phyloP scores from a whole-genome alignment of 139 green algal genomes.

The Bryopsis sp. region DNA sequence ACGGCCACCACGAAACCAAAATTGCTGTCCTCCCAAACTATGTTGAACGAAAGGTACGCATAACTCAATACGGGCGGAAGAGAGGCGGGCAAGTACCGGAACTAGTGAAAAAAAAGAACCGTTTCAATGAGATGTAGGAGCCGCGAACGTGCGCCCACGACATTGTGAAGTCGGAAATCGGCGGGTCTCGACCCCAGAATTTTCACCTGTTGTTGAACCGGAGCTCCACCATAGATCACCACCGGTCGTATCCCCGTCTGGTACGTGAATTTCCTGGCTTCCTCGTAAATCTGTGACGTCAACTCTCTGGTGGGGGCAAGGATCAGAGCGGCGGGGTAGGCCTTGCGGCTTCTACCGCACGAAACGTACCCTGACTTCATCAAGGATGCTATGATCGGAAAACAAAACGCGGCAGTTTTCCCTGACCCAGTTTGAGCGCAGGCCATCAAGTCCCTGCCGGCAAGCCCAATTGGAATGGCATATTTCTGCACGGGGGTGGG shows the following conservation, averaged over 20 bases:
- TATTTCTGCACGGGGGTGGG: conserved; percentile 96
- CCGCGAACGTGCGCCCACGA: too few relatives aligned
- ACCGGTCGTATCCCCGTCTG: conserved; percentile 80
- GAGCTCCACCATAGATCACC: conserved; percentile 93
- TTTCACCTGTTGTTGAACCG: conserved; percentile 75
- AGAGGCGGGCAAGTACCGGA: too few relatives aligned
- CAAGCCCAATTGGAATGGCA: conserved; percentile 90
- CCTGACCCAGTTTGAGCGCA: conserved; percentile 93
- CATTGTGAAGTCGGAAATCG: too few relatives aligned
- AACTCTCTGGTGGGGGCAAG: conserved; percentile 91
- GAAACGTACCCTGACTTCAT: conserved; percentile 54
- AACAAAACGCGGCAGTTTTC: conserved; percentile 98
- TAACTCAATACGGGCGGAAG: too few relatives aligned
- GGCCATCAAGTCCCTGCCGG: conserved; percentile 91
- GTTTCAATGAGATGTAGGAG: too few relatives aligned
- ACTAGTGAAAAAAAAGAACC: too few relatives aligned
- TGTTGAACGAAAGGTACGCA: too few relatives aligned
- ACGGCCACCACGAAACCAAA: too few relatives aligned
- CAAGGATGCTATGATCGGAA: conserved; percentile 94
- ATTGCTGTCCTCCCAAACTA: too few relatives aligned
- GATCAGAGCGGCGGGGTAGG: conserved; percentile 79
- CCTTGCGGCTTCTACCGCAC: conserved; percentile 60
- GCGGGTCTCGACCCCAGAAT: too few relatives aligned
- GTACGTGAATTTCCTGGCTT: conserved; percentile 91
- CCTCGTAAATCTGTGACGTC: conserved; percentile 85